Conservation (phyloP, 2,329 filamentous ascomycete species). For the Ceratocystis lukuohia region DNA sequence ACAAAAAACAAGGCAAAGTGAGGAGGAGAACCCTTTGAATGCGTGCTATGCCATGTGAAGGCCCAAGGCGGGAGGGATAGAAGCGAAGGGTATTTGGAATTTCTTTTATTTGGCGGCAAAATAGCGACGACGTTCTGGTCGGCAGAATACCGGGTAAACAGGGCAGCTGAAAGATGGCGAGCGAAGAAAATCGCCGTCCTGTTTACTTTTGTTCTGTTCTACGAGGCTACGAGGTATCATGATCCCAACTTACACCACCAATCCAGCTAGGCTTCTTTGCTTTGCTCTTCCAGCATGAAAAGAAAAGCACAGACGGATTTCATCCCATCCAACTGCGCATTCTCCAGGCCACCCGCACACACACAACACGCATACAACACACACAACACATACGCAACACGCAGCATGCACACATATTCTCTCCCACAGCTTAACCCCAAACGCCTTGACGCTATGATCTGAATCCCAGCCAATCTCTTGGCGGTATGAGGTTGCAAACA, state of each 20-base stretch:
- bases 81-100: neutral
- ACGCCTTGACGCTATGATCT: conserved; percentile 1
- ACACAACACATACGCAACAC: neutral
- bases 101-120: neutral
- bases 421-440: neutral
- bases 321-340: neutral
- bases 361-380: neutral
- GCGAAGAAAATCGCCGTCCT: no score
- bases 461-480: neutral
- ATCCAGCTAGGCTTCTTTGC: neutral
- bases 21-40: neutral
- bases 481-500: neutral
- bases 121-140: neutral
- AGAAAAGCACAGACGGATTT: neutral
- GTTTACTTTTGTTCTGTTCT: no score
- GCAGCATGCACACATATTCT: neutral
- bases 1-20: neutral
- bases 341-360: neutral
- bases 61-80: neutral
- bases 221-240: no score
- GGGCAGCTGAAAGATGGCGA: neutral
- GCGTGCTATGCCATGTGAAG: neutral
- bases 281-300: neutral
- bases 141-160: neutral
- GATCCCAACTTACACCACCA: neutral